Evolutionary conservation across 305 asterid genomes (phyloP).

Genomic region (Fraxinus floribunda): DNA sequence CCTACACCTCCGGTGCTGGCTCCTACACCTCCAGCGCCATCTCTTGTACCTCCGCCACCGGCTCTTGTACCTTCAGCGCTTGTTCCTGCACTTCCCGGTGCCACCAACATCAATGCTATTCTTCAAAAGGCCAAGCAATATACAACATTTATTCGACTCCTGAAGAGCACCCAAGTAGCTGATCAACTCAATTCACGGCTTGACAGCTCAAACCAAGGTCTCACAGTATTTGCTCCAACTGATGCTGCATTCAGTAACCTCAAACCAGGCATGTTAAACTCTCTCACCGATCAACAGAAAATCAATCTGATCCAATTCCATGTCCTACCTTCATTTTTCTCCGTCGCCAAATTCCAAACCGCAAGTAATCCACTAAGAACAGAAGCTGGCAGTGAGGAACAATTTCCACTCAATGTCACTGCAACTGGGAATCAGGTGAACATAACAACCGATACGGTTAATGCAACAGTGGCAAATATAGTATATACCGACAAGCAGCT

Average conservation of each 20-base stretch:
- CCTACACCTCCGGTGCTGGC: constrained; percentile 30
- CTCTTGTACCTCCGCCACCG: constrained; percentile 23
- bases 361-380: constrained; percentile 59
- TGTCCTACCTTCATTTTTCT: constrained; percentile 41
- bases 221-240: constrained; percentile 56
- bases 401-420: constrained; percentile 49
- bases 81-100: constrained; percentile 40
- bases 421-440: constrained; percentile 47
- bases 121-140: constrained; percentile 49
- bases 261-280: constrained; percentile 47
- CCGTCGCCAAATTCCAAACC: constrained; percentile 51
- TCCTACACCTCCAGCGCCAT: constrained; percentile 28
- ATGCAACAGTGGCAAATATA: constrained; percentile 43
- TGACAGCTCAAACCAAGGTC: constrained; percentile 51
- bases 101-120: constrained; percentile 39
- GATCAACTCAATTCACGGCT: constrained; percentile 41
- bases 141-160: constrained; percentile 36
- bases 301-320: constrained; percentile 56
- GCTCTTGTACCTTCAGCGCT: constrained; percentile 25
- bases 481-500: constrained; percentile 47
- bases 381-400: constrained; percentile 51
- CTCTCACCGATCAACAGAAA: constrained; percentile 47
- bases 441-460: constrained; percentile 52
- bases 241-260: constrained; percentile 50
- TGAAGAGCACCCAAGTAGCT: constrained; percentile 39